These are phyloP conservation scores for Hanseniaspora singularis DNA, from an alignment of 805 yeast genomes.

Conservation along the genomic window DNA sequence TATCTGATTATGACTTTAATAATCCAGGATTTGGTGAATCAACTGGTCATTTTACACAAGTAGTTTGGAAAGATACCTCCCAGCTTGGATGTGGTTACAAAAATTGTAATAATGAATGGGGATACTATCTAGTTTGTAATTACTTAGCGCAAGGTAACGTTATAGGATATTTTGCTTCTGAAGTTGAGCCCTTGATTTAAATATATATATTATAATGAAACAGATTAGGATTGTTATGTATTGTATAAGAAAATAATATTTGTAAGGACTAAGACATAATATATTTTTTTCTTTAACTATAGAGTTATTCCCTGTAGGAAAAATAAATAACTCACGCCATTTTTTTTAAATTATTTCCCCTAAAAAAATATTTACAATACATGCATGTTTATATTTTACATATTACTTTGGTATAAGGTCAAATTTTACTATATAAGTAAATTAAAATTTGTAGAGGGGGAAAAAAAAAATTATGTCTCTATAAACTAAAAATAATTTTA, in stretches of 20 bases:
- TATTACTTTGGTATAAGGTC: no score
- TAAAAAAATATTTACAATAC: no score
- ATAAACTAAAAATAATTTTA: no score
- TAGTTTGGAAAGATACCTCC: slow-evolving; percentile 62
- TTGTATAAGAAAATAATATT: slow-evolving; percentile 17
- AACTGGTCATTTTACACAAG: slow-evolving; percentile 77
- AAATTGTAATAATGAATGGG: slow-evolving; percentile 44
- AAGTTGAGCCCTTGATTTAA: slow-evolving; percentile 22
- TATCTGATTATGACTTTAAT: slow-evolving; percentile 40
- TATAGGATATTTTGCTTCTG: slow-evolving; percentile 38
- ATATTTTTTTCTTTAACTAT: no score
- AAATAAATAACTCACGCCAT: no score
- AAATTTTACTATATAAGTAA: no score
- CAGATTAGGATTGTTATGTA: slow-evolving; percentile 15
- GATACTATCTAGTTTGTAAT: slow-evolving; percentile 59
- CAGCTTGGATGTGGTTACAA: slow-evolving; percentile 67
- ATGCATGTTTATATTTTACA: no score
- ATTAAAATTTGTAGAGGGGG: no score
- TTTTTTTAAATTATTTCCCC: no score
- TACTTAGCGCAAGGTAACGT: slow-evolving; percentile 67
- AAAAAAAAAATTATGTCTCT: no score
- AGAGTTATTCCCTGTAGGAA: no score
- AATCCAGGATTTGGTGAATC: slow-evolving; percentile 36
- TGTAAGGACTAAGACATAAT: slow-evolving; percentile 20
- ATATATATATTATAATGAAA: not conserved